Evolutionary conservation across 345 rosid genomes (phyloP).

Genomic region (Brassica incana): DNA sequence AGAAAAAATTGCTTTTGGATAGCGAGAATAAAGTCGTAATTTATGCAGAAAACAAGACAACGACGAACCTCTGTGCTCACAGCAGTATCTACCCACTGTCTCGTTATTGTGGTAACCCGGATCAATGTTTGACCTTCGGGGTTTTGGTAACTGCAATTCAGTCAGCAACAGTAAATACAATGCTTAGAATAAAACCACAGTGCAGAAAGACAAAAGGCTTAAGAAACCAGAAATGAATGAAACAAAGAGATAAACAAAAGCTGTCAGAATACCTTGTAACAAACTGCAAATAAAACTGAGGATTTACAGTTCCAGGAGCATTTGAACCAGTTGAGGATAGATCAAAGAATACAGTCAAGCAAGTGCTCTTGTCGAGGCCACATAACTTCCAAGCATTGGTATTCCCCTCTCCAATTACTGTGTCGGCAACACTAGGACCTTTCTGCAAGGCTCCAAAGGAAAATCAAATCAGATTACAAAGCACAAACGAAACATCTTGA

Average conservation of each 20-base stretch:
- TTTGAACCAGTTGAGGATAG: constrained; percentile 64
- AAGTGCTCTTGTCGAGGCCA: constrained; percentile 94
- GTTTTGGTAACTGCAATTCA: constrained; percentile 71
- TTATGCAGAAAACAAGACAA: constrained; percentile 14
- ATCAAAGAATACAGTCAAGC: constrained; percentile 93
- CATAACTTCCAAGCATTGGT: constrained; percentile 84
- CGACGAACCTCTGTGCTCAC: constrained; percentile 83
- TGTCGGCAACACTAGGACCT: constrained; percentile 88
- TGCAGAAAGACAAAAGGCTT: neutral
- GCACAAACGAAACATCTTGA: constrained; percentile 4
- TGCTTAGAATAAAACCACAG: neutral
- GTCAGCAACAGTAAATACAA: constrained; percentile 29
- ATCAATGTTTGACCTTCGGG: constrained; percentile 68
- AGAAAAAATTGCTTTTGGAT: neutral
- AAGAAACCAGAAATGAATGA: neutral
- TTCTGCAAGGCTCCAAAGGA: constrained; percentile 63
- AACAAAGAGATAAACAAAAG: neutral
- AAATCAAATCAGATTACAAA: constrained; percentile 13
- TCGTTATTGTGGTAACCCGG: constrained; percentile 79
- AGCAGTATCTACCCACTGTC: constrained; percentile 89
- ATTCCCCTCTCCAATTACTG: constrained; percentile 88
- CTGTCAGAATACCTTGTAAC: constrained; percentile 59
- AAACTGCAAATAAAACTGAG: constrained; percentile 86
- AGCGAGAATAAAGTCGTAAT: neutral
- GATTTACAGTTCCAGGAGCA: constrained; percentile 68